Conservation (phyloP, 2,329 filamentous ascomycete genomes). For the Parastagonospora avenae region DNA sequence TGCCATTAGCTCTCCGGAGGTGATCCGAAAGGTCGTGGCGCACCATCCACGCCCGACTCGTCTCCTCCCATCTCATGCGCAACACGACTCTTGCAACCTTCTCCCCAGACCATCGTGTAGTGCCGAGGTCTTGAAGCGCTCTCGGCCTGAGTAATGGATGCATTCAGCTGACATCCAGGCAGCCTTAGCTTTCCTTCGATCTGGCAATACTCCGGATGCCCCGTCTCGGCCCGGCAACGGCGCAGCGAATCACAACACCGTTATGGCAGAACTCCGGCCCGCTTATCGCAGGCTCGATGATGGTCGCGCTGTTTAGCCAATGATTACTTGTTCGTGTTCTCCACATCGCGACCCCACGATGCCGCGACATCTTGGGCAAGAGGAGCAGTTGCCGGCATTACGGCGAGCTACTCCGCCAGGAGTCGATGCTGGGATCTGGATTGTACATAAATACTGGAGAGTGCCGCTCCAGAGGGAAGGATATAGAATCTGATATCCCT, state of each 20-base stretch:
- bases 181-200: slow-evolving; percentile 4
- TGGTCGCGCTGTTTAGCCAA: slow-evolving; percentile 13
- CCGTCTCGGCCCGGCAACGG: not conserved
- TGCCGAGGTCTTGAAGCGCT: too few relatives aligned
- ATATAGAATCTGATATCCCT: slow-evolving; percentile 8
- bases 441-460: slow-evolving; percentile 7
- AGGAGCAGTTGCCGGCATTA: slow-evolving; percentile 13
- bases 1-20: slow-evolving; percentile 6
- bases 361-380: not conserved
- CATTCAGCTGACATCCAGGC: slow-evolving; percentile 3
- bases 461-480: not conserved
- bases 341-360: slow-evolving; percentile 15
- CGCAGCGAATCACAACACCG: slow-evolving; percentile 10
- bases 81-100: not conserved
- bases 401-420: slow-evolving; percentile 19
- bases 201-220: slow-evolving; percentile 10
- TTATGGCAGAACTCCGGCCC: slow-evolving; percentile 26
- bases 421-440: not conserved
- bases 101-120: not conserved
- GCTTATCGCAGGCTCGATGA: slow-evolving; percentile 5
- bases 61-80: not conserved
- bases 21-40: not conserved
- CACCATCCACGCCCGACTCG: not conserved
- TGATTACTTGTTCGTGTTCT: slow-evolving; percentile 10
- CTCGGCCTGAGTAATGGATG: too few relatives aligned